Evolutionary conservation across 208 protist species (phyloP).

Genomic region (Wallacemonas rigidus): DNA sequence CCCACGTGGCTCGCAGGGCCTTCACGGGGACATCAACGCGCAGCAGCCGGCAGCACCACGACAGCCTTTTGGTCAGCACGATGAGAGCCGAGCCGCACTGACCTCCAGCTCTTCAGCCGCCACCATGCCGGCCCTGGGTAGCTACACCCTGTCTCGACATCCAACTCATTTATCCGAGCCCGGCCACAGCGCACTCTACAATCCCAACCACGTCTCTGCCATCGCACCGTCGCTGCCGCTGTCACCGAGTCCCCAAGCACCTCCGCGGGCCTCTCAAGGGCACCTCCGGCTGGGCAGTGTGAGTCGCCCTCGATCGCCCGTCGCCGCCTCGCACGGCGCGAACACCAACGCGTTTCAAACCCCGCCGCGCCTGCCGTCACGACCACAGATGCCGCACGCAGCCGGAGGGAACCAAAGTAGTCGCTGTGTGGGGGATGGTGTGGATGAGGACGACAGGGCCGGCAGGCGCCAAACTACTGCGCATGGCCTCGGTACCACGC

Average conservation of each 20-base stretch:
- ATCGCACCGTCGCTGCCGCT: background rate
- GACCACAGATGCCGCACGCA: background rate
- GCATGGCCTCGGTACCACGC: too few species aligned
- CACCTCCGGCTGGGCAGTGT: slow-evolving; percentile 13
- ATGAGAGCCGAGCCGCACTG: background rate
- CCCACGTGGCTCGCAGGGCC: background rate
- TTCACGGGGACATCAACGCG: background rate
- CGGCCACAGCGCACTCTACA: background rate
- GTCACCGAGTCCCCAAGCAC: slow-evolving; percentile 4
- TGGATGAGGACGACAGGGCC: background rate
- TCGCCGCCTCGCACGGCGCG: background rate
- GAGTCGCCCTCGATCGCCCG: slow-evolving; percentile 16
- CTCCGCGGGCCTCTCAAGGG: background rate
- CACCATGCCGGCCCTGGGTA: background rate
- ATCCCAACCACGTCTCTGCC: background rate
- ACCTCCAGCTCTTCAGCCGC: background rate
- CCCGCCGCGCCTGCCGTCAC: slow-evolving; percentile 1
- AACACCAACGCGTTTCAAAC: background rate
- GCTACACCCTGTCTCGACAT: slow-evolving; percentile 3
- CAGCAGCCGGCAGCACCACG: background rate
- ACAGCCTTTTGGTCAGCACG: background rate
- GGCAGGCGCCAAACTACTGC: too few species aligned
- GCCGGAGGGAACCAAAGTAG: too few species aligned
- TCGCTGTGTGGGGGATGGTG: background rate
- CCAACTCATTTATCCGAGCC: background rate